Conservation (phyloP, 441 rosid genomes). For the Monsonia emarginata region DNA sequence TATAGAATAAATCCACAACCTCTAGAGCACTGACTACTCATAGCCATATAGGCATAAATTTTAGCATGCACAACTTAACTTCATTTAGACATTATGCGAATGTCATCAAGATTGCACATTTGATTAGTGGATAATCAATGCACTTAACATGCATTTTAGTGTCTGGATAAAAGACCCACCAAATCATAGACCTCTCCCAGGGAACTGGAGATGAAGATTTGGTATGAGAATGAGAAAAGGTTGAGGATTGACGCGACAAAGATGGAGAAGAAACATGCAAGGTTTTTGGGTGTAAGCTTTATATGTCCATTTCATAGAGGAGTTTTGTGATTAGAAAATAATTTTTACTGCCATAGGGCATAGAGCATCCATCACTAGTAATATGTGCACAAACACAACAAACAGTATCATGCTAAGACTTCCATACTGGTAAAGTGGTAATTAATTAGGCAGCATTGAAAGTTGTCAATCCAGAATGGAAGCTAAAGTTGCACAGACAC, state of each 20-base stretch:
- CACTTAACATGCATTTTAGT: not conserved
- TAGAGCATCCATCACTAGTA: not conserved
- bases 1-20: slow-evolving; percentile 1
- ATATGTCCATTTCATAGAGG: not conserved
- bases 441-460: not conserved
- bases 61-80: slow-evolving; percentile 1
- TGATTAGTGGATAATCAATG: not conserved
- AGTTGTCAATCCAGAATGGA: not conserved
- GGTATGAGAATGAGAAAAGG: not conserved
- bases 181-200: not conserved
- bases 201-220: not conserved
- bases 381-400: not conserved
- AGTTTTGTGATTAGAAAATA: not conserved
- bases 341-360: not conserved
- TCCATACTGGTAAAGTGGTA: not conserved
- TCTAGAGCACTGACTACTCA: not conserved
- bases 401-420: not conserved
- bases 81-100: not conserved
- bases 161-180: not conserved
- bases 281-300: not conserved
- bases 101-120: not conserved
- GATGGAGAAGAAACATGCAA: not conserved
- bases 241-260: not conserved
- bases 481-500: not conserved
- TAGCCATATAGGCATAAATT: not conserved